Base-by-base conservation (phyloP, 2,329 filamentous ascomycete genomes). In the Bipolaris cookei region DNA sequence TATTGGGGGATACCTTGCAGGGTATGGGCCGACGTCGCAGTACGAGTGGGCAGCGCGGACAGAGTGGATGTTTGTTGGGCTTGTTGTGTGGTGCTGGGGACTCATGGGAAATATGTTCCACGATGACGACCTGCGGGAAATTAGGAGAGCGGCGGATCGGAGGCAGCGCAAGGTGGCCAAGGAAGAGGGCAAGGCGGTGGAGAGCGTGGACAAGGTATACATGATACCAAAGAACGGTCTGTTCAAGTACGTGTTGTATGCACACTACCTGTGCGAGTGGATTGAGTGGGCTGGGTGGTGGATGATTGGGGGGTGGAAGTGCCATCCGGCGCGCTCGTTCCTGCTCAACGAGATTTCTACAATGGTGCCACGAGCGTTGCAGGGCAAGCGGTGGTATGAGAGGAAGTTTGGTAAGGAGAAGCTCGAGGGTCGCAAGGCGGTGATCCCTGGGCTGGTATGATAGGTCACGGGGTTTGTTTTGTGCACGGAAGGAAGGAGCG, bases 231-330 rank as follows among this genome's bases (percentile, higher is more conserved):
- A 91, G 70, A 89, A 89, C 48, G 92, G 93, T 0, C 78, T 97
- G 47, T 99, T 98, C 78, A 82, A 84, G 64, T 89, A 88, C 69
- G 85, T 97, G 72, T 83, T 98, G 57, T 97, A 89, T 76, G 92
- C 95, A 64, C 95, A 99, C 76, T 99, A 97, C 76, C 82, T 96
- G n/a, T 90, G 89, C 72, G 95, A 99, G 79, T 99, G 95, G 95
- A 75, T 97, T 51, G 95, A 99, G 82, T 99, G 95, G 95, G 76
- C 84, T 3, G 95, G 95, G 0, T 99, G 92, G 76, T 92, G 89
- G 81, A 84, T 97, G 75, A 84, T 90, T 65, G 84, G 88, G 1
- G 83, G 84, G 0, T 84, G 81, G 78, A 77, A 79, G 4, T 91
- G 88, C 71, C 79, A 86, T 45, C 94, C 95, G 0, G 94, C 92